A percentile compares a stretch with the other conserved stretches of the same genome.
These are phyloP conservation scores for Fraxinus nigra DNA, from an alignment of 305 asterid genomes.

Conservation along the genomic window DNA sequence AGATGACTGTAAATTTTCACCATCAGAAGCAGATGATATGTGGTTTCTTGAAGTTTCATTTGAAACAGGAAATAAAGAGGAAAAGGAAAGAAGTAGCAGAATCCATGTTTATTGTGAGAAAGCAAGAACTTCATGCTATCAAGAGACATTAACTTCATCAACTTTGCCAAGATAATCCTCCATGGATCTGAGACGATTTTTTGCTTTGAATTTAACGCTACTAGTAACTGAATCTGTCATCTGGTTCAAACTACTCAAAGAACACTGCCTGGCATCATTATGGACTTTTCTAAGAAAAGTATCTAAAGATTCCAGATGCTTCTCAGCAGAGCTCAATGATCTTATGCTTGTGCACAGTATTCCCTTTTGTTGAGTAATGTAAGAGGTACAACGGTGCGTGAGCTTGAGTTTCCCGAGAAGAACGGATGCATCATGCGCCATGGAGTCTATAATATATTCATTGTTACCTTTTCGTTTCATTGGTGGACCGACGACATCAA, in stretches of 20 bases:
- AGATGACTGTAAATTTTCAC: conserved; percentile 30
- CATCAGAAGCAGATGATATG: conserved; percentile 21
- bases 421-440: conserved; percentile 16
- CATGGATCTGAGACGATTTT: conserved; percentile 38
- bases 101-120: not conserved
- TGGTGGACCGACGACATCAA: conserved; percentile 20
- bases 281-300: conserved; percentile 57
- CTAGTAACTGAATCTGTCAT: conserved; percentile 21
- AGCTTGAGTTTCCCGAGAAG: conserved; percentile 16
- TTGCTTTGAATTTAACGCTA: conserved; percentile 27
- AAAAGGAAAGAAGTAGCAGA: not conserved
- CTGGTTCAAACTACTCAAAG: conserved; percentile 22
- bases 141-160: conserved; percentile 28
- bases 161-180: conserved; percentile 45
- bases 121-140: not conserved
- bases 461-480: conserved; percentile 21
- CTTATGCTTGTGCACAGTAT: conserved; percentile 28
- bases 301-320: conserved; percentile 61
- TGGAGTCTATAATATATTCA: conserved; percentile 16
- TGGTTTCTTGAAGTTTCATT: conserved; percentile 34
- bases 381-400: conserved; percentile 12
- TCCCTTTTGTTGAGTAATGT: conserved; percentile 28
- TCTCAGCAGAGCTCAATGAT: conserved; percentile 38
- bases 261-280: conserved; percentile 26
- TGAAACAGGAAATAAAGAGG: conserved; percentile 24